Evolutionary conservation across 148 eudicot species (phyloP).

Genomic region (Nyssa sinensis): DNA sequence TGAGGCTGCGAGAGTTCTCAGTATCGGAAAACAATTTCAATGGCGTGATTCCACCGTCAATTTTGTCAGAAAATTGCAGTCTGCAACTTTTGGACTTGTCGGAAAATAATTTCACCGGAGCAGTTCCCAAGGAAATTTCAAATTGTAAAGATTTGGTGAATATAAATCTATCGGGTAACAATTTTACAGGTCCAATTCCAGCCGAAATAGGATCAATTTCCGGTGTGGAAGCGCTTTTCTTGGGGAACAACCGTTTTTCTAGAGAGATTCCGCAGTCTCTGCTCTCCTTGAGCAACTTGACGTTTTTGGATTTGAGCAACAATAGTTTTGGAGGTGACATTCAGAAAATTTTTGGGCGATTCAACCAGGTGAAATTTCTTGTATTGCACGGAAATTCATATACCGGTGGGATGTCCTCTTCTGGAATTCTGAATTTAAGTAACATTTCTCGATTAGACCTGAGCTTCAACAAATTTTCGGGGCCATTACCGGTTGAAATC

Average conservation of each 20-base stretch:
- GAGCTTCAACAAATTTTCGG: slow-evolving; percentile 71
- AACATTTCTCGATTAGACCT: slow-evolving; percentile 65
- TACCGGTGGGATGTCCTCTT: slow-evolving; percentile 57
- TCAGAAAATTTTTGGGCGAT: slow-evolving; percentile 60
- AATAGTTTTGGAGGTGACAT: slow-evolving; percentile 65
- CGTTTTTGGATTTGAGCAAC: slow-evolving; percentile 64
- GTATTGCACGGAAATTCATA: slow-evolving; percentile 63
- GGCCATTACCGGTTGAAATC: slow-evolving; percentile 62
- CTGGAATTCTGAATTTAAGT: slow-evolving; percentile 60
- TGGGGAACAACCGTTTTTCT: slow-evolving; percentile 70
- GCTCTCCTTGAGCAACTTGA: slow-evolving; percentile 44
- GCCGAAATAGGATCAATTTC: slow-evolving; percentile 57
- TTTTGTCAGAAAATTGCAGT: slow-evolving; percentile 54
- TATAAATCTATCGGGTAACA: slow-evolving; percentile 60
- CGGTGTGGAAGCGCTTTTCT: slow-evolving; percentile 42
- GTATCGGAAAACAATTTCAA: slow-evolving; percentile 49
- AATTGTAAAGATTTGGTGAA: slow-evolving; percentile 44
- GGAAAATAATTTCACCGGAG: slow-evolving; percentile 56
- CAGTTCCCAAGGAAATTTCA: slow-evolving; percentile 63
- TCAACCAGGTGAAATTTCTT: slow-evolving; percentile 59
- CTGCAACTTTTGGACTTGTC: slow-evolving; percentile 65
- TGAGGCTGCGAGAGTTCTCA: slow-evolving; percentile 43
- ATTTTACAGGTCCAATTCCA: slow-evolving; percentile 63
- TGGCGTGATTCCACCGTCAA: slow-evolving; percentile 37
- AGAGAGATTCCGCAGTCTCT: slow-evolving; percentile 65